Conservation (phyloP, 2,329 filamentous ascomycete genomes). For the Aspergillus hiratsukae region DNA sequence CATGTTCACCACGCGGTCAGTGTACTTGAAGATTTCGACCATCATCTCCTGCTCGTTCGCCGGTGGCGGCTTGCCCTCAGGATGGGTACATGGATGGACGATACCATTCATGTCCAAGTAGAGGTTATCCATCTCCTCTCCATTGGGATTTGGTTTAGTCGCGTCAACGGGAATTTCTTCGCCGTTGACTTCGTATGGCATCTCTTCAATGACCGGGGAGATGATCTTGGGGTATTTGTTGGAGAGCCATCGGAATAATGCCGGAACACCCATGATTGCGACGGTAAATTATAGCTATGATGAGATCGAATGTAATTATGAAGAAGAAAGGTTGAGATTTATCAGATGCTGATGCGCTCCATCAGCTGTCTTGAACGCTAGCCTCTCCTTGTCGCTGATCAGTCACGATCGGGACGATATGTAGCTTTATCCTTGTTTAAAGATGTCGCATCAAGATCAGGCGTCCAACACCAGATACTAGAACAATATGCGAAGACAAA, state of each 20-base stretch:
- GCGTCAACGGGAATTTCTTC: conserved; percentile 78
- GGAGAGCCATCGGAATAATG: conserved; percentile 93
- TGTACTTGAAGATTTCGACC: conserved; percentile 96
- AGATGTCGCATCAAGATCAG: neutral
- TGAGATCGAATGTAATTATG: conserved; percentile 4
- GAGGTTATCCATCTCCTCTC: conserved; percentile 95
- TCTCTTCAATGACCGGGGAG: conserved; percentile 81
- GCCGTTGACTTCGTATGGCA: conserved; percentile 77
- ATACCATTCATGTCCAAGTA: conserved; percentile 99
- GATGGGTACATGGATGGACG: conserved; percentile 96
- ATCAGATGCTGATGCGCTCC: conserved; percentile 8
- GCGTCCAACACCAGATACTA: neutral
- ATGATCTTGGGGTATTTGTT: conserved; percentile 98
- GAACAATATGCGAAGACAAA: neutral
- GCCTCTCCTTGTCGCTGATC: neutral
- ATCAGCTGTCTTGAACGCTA: conserved; percentile 12
- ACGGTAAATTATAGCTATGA: conserved; percentile 11
- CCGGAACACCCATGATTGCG: conserved; percentile 78
- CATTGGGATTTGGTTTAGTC: conserved; percentile 84
- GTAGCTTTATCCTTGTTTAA: neutral
- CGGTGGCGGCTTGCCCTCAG: conserved; percentile 85
- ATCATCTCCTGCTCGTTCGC: conserved; percentile 99
- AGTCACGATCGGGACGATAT: neutral
- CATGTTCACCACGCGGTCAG: conserved; percentile 98
- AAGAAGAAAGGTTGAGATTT: conserved; percentile 4